Evolutionary conservation across 805 yeast genomes (phyloP).

Genomic region (Yueomyces sinensis): DNA sequence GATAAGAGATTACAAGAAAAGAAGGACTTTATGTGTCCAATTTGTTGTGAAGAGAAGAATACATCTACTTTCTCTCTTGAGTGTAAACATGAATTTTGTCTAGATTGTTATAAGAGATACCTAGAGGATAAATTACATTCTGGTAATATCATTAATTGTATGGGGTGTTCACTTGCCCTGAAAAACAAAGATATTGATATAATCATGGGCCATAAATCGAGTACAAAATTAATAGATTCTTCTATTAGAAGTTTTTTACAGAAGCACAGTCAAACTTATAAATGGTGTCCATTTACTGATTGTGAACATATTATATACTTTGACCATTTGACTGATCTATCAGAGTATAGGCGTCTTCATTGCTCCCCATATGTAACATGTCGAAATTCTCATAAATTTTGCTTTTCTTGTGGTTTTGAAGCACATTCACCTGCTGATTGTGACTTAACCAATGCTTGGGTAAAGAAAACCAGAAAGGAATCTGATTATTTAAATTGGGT

Average conservation of each 20-base stretch:
- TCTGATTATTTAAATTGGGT: slow-evolving; percentile 86
- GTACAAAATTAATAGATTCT: slow-evolving; percentile 21
- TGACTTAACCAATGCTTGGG: slow-evolving; percentile 53
- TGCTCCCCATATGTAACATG: slow-evolving; percentile 61
- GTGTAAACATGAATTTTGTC: slow-evolving; percentile 66
- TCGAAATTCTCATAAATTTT: slow-evolving; percentile 52
- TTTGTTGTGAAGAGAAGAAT: slow-evolving; percentile 56
- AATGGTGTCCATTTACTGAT: slow-evolving; percentile 82
- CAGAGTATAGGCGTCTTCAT: slow-evolving; percentile 17
- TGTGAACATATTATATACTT: slow-evolving; percentile 47
- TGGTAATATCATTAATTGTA: slow-evolving; percentile 49
- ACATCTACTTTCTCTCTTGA: slow-evolving; percentile 34
- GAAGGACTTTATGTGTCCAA: slow-evolving; percentile 35
- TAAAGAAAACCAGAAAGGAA: slow-evolving; percentile 69
- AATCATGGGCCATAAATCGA: slow-evolving; percentile 23
- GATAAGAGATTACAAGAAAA: neutral
- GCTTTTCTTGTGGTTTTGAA: slow-evolving; percentile 62
- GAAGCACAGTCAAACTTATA: slow-evolving; percentile 33
- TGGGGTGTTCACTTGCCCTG: slow-evolving; percentile 36
- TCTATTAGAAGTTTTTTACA: slow-evolving; percentile 40
- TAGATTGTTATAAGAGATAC: slow-evolving; percentile 53
- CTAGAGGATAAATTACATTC: slow-evolving; percentile 30
- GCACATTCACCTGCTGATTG: slow-evolving; percentile 86
- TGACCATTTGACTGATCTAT: slow-evolving; percentile 15
- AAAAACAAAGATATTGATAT: slow-evolving; percentile 29